These are phyloP conservation scores for Lagenidium sp. DNA, from an alignment of 352 stramenopile species.

Conservation along the genomic window DNA sequence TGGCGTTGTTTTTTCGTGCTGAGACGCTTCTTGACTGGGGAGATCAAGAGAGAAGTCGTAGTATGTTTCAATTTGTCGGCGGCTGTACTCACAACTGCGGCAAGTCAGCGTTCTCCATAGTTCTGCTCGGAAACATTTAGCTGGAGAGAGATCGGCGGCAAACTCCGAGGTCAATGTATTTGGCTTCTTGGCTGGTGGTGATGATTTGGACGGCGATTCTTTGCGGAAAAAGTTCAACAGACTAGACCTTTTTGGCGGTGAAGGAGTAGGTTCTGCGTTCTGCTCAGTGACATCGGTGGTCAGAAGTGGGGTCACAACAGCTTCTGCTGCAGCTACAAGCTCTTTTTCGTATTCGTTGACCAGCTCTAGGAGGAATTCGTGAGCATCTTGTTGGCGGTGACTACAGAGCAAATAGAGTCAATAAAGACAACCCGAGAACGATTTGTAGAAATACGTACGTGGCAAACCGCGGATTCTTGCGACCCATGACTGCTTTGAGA, in stretches of 20 bases:
- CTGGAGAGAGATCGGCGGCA: constrained; percentile 44
- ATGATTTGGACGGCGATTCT: no score
- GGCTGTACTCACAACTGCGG: constrained; percentile 63
- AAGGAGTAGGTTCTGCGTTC: no score
- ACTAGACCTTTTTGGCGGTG: constrained; percentile 27
- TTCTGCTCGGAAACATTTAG: constrained; percentile 71
- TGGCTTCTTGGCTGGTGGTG: no score
- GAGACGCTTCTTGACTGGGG: constrained; percentile 8
- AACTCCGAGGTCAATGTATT: no score
- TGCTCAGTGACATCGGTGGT: no score
- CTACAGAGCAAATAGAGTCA: constrained; percentile 12
- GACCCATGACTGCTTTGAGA: constrained; percentile 73
- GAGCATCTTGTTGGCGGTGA: constrained; percentile 78
- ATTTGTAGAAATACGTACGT: constrained; percentile 36
- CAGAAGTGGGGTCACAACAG: background rate
- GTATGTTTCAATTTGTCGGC: constrained; percentile 72
- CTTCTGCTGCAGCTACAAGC: constrained; percentile 36
- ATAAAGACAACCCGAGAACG: constrained; percentile 3
- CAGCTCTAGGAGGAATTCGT: constrained; percentile 81
- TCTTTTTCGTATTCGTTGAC: constrained; percentile 84
- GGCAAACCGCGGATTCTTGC: constrained; percentile 71
- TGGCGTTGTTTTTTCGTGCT: constrained; percentile 5
- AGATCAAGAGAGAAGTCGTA: constrained; percentile 85
- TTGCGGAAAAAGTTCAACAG: constrained; percentile 60
- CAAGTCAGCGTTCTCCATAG: constrained; percentile 74